Evolutionary conservation across 78 protist genomes (phyloP).

Genomic region (slime mould (Dictyostelium discoideum)): dicty_2.7 NC_007088.5:4090001-4090500

Average conservation of each 20-base stretch:
- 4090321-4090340: slow-evolving; percentile 82
- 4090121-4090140: slow-evolving; percentile 74
- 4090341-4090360: slow-evolving; percentile 34
- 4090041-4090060: no score
- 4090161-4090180: slow-evolving; percentile 86
- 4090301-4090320: slow-evolving; percentile 88
- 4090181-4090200: slow-evolving; percentile 80
- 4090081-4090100: no score
- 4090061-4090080: no score
- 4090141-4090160: slow-evolving; percentile 89
- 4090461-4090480: slow-evolving; percentile 81
- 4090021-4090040: slow-evolving; percentile 66
- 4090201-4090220: slow-evolving; percentile 86
- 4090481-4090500: slow-evolving; percentile 91
- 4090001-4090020: slow-evolving; percentile 87
- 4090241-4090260: slow-evolving; percentile 81
- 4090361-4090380: slow-evolving; percentile 85
- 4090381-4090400: slow-evolving; percentile 97
- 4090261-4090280: slow-evolving; percentile 64
- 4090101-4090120: slow-evolving; percentile 23
- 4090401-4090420: slow-evolving; percentile 98
- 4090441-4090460: slow-evolving; percentile 91
- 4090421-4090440: slow-evolving; percentile 97
- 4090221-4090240: slow-evolving; percentile 74
- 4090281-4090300: slow-evolving; percentile 97